A percentile compares a stretch with the other conserved stretches of the same genome.
Evolutionary conservation across 306 rosid genomes (phyloP).

Genomic region (Trifolium dubium): DNA sequence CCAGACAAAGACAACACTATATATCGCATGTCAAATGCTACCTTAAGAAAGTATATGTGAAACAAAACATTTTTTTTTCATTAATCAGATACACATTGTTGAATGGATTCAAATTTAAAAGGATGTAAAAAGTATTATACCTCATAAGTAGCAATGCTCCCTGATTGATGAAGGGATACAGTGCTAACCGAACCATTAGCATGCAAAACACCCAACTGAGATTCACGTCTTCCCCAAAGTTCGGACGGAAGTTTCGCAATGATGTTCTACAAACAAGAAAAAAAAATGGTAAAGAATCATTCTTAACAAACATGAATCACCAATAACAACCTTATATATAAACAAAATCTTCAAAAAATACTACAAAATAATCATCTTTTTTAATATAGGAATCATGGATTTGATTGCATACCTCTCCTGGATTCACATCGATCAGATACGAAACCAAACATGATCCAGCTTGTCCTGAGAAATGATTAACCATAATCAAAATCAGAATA

Average conservation of each 20-base stretch:
- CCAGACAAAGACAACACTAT: too few species aligned
- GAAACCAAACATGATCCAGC: conserved; percentile 71
- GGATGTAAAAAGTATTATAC: conserved; percentile 46
- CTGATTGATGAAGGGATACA: conserved; percentile 70
- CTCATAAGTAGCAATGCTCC: conserved; percentile 67
- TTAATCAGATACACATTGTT: background rate
- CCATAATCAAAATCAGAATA: background rate
- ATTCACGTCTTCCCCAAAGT: conserved; percentile 69
- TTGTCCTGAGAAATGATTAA: conserved; percentile 50
- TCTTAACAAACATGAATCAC: background rate
- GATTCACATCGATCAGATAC: conserved; percentile 66
- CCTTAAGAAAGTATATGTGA: too few species aligned
- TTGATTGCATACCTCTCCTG: conserved; percentile 64
- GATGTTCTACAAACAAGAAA: conserved; percentile 67
- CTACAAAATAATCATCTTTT: background rate
- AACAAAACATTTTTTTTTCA: too few species aligned
- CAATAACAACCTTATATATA: background rate
- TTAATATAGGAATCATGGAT: too few species aligned
- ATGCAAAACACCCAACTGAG: conserved; percentile 64
- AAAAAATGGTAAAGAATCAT: background rate
- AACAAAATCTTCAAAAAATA: background rate
- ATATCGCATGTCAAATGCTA: too few species aligned
- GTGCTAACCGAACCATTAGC: conserved; percentile 74
- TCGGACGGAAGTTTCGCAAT: conserved; percentile 61
- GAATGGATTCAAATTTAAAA: conserved; percentile 15